Percentiles rank a stretch among this genome's conserved stretches.
These are phyloP conservation scores for Nannochloris sp. DNA, from an alignment of 139 green algal genomes.

Conservation along the genomic window DNA sequence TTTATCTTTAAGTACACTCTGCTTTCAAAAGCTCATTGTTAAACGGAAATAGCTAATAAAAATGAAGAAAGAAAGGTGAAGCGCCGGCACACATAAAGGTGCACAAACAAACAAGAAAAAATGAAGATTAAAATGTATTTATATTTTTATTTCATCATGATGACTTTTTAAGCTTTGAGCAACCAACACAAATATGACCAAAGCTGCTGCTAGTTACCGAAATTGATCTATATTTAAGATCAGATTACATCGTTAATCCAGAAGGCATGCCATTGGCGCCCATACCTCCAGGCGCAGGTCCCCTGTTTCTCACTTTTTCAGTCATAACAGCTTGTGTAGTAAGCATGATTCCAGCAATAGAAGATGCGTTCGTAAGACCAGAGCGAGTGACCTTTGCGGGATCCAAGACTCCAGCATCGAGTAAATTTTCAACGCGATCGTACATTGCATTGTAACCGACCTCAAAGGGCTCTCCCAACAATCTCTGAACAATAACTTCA, in stretches of 20 bases:
- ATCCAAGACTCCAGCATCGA: constrained; percentile 90
- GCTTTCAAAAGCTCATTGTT: too few species aligned
- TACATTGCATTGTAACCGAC: constrained; percentile 89
- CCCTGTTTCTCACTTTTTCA: constrained; percentile 48
- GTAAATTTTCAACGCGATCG: constrained; percentile 61
- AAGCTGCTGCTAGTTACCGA: neutral
- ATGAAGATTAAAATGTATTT: too few species aligned
- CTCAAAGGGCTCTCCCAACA: constrained; percentile 78
- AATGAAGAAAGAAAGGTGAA: too few species aligned
- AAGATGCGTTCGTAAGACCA: constrained; percentile 82
- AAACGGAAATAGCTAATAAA: too few species aligned
- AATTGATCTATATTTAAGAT: too few species aligned
- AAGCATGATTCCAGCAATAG: constrained; percentile 97
- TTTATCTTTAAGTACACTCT: too few species aligned
- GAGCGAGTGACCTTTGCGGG: constrained; percentile 94
- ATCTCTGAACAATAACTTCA: constrained; percentile 84
- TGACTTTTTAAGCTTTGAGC: too few species aligned
- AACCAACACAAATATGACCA: neutral
- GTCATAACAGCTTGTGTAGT: constrained; percentile 97
- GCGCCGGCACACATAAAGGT: too few species aligned
- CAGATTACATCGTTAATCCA: constrained; percentile 71
- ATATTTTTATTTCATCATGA: constrained; percentile 5
- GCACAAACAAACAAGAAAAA: too few species aligned
- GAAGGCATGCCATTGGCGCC: constrained; percentile 60
- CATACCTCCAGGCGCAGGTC: constrained; percentile 32